These are phyloP conservation scores for Parmales sp. DNA, from an alignment of 108 stramenopile genomes.

Conservation along the genomic window DNA sequence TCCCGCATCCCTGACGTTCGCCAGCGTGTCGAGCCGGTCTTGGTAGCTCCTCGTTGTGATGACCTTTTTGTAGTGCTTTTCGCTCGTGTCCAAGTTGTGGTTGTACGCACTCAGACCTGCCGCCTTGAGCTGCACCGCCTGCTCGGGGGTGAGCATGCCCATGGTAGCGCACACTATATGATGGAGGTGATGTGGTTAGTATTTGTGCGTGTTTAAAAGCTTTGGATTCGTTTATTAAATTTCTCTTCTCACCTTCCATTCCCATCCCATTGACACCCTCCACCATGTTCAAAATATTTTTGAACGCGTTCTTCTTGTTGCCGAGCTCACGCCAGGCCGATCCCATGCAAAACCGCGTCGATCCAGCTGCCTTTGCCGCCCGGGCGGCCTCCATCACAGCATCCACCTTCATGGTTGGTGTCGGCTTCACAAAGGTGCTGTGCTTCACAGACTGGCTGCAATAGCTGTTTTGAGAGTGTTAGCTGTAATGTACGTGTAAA, in stretches of 20 bases:
- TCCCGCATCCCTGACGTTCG: constrained; percentile 90
- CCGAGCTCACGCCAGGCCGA: constrained; percentile 96
- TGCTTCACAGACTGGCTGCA: constrained; percentile 88
- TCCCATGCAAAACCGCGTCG: constrained; percentile 97
- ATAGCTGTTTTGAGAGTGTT: no score
- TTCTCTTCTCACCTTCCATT: no score
- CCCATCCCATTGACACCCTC: constrained; percentile 84
- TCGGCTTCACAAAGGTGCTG: constrained; percentile 97
- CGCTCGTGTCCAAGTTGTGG: constrained; percentile 95
- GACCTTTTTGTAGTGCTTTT: constrained; percentile 91
- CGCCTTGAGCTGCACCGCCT: constrained; percentile 88
- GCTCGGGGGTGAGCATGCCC: constrained; percentile 90
- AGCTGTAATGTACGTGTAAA: no score
- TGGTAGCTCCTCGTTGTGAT: constrained; percentile 87
- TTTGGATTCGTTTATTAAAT: no score
- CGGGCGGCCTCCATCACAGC: constrained; percentile 88
- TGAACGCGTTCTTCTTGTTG: constrained; percentile 93
- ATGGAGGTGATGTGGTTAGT: no score
- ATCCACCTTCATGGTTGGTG: constrained; percentile 92
- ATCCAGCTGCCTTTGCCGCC: constrained; percentile 90
- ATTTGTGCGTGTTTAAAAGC: no score
- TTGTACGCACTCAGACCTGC: constrained; percentile 94
- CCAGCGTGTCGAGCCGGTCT: constrained; percentile 88
- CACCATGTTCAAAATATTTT: constrained; percentile 92
- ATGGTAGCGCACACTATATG: constrained; percentile 81